Evolutionary conservation across 495 filamentous ascomycete species (phyloP).

Genomic region (Penicillium crystallinum): DNA sequence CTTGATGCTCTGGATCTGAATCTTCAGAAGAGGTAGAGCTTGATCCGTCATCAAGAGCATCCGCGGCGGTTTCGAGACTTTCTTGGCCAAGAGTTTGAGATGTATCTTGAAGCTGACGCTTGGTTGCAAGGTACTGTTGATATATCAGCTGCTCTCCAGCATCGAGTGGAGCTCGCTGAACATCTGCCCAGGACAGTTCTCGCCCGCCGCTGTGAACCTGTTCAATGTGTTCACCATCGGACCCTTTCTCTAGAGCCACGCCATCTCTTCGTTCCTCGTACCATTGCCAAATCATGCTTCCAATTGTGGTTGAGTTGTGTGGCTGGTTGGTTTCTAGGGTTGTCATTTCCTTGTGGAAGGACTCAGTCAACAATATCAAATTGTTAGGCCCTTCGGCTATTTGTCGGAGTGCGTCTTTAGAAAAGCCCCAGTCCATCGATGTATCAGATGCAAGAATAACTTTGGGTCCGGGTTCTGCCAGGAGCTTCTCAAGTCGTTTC

Average conservation of each 20-base stretch:
- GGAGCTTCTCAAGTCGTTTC: conserved; percentile 63
- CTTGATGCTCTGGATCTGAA: conserved; percentile 85
- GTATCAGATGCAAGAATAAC: conserved; percentile 90
- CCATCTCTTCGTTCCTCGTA: conserved; percentile 63
- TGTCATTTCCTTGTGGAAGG: conserved; percentile 34
- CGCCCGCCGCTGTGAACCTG: conserved; percentile 61
- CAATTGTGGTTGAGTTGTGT: conserved; percentile 36
- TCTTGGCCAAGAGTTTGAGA: conserved; percentile 61
- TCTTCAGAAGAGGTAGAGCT: conserved; percentile 82
- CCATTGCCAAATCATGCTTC: conserved; percentile 64
- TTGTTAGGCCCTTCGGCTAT: conserved; percentile 74
- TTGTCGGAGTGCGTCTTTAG: conserved; percentile 70
- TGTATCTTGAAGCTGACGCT: conserved; percentile 72
- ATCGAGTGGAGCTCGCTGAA: conserved; percentile 59
- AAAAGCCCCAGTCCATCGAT: conserved; percentile 92
- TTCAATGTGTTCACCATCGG: conserved; percentile 57
- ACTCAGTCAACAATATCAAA: conserved; percentile 79
- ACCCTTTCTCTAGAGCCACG: conserved; percentile 52
- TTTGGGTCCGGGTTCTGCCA: conserved; percentile 47
- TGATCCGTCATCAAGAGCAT: conserved; percentile 77
- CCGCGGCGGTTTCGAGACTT: conserved; percentile 62
- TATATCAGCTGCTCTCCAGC: conserved; percentile 72
- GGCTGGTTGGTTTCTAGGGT: conserved; percentile 30
- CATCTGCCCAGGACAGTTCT: conserved; percentile 53
- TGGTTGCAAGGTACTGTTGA: conserved; percentile 83